phyloP scores from a whole-genome alignment of 208 protist genomes.

The Wallacemonas sp. region DNA sequence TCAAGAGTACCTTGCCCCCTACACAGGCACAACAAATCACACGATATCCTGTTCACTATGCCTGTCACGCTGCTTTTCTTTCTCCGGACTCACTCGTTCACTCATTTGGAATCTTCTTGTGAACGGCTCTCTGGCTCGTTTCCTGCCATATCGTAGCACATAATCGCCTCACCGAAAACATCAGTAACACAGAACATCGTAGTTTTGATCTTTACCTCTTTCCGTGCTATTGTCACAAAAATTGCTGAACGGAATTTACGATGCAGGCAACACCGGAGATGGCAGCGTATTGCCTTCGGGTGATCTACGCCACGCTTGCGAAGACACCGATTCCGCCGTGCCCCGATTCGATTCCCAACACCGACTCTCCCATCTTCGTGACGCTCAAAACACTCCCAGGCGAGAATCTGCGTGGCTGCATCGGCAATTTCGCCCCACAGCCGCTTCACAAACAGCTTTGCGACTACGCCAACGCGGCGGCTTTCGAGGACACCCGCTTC shows the following conservation, averaged over 20 bases:
- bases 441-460: constrained; percentile 71
- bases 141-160: no score
- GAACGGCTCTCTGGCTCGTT: no score
- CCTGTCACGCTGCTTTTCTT: no score
- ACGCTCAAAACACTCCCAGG: constrained; percentile 51
- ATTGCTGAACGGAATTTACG: neutral
- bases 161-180: no score
- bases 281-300: constrained; percentile 85
- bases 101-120: no score
- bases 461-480: constrained; percentile 64
- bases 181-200: no score
- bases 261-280: constrained; percentile 76
- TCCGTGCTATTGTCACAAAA: no score
- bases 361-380: constrained; percentile 76
- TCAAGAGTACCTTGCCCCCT: no score
- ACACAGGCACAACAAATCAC: no score
- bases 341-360: constrained; percentile 58
- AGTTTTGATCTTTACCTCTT: no score
- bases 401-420: constrained; percentile 81
- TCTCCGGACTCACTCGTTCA: no score
- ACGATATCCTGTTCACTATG: no score
- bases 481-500: constrained; percentile 82
- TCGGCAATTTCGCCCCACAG: constrained; percentile 68
- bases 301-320: constrained; percentile 49
- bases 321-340: constrained; percentile 32